Evolutionary conservation across 352 stramenopile species (phyloP).

Genomic region (Globisporangium nagaii): DNA sequence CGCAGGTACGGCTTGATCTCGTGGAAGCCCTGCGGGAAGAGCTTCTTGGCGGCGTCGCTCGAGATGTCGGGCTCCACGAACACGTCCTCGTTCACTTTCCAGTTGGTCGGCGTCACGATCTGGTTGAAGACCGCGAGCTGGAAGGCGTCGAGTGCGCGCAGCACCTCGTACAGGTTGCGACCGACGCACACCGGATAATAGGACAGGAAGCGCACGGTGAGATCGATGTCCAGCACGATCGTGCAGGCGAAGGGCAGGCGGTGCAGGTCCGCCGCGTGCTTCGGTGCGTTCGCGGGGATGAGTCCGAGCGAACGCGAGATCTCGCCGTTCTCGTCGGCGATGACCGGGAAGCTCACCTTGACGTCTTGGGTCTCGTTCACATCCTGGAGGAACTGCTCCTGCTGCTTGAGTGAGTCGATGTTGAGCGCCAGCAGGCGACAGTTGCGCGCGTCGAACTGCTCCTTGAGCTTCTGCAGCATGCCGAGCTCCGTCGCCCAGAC

Average conservation of each 20-base stretch:
- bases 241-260: slow-evolving; percentile 59
- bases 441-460: slow-evolving; percentile 73
- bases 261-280: slow-evolving; percentile 44
- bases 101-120: slow-evolving; percentile 78
- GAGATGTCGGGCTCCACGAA: slow-evolving; percentile 73
- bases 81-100: slow-evolving; percentile 83
- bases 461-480: slow-evolving; percentile 73
- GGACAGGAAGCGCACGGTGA: slow-evolving; percentile 54
- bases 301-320: slow-evolving; percentile 57
- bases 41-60: slow-evolving; percentile 58
- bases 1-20: slow-evolving; percentile 79
- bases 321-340: slow-evolving; percentile 63
- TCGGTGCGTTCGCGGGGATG: slow-evolving; percentile 31
- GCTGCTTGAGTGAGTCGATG: slow-evolving; percentile 31
- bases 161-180: slow-evolving; percentile 79
- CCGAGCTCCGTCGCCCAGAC: slow-evolving; percentile 78
- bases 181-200: slow-evolving; percentile 69
- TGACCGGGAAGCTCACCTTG: slow-evolving; percentile 63
- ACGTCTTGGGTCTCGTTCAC: slow-evolving; percentile 81
- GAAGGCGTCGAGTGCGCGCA: slow-evolving; percentile 62
- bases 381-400: slow-evolving; percentile 55
- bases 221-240: slow-evolving; percentile 66
- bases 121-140: slow-evolving; percentile 73
- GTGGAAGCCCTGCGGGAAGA: slow-evolving; percentile 79
- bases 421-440: slow-evolving; percentile 56